Conservation (phyloP, 768 basidiomycete species). For the Floccularia luteovirens region DNA sequence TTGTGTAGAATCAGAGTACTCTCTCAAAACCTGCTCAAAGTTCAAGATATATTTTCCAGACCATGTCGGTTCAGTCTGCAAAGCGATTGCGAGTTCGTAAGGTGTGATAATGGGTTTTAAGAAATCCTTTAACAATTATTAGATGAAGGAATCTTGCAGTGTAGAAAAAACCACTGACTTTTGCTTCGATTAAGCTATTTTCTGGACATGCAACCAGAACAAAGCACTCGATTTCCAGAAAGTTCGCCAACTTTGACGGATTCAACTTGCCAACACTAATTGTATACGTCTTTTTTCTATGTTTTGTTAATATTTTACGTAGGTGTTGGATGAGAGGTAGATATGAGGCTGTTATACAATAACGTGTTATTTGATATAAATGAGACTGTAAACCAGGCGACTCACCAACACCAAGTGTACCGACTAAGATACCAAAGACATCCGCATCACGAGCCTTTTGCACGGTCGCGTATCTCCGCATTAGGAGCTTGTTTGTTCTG, state of each 20-base stretch:
- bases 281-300: conserved; percentile 88
- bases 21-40: conserved; percentile 51
- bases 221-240: conserved; percentile 93
- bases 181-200: conserved; percentile 75
- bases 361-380: neutral
- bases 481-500: conserved; percentile 74
- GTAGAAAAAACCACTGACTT: conserved; percentile 26
- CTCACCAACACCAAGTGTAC: conserved; percentile 85
- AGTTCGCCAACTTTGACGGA: conserved; percentile 92
- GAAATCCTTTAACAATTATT: conserved; percentile 59
- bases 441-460: conserved; percentile 89
- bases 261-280: conserved; percentile 93
- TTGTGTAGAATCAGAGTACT: neutral
- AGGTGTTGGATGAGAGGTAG: conserved; percentile 79
- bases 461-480: conserved; percentile 82
- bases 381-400: conserved; percentile 3
- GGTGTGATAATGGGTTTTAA: conserved; percentile 89
- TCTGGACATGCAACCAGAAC: conserved; percentile 93
- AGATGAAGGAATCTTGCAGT: neutral
- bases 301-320: conserved; percentile 55
- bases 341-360: conserved; percentile 55
- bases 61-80: conserved; percentile 66
- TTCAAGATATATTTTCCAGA: conserved; percentile 75
- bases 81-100: conserved; percentile 79
- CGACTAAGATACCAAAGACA: conserved; percentile 92